Evolutionary conservation across 1,284 basidiomycete genomes (phyloP).

Genomic region (Bondarzewia mesenterica): DNA sequence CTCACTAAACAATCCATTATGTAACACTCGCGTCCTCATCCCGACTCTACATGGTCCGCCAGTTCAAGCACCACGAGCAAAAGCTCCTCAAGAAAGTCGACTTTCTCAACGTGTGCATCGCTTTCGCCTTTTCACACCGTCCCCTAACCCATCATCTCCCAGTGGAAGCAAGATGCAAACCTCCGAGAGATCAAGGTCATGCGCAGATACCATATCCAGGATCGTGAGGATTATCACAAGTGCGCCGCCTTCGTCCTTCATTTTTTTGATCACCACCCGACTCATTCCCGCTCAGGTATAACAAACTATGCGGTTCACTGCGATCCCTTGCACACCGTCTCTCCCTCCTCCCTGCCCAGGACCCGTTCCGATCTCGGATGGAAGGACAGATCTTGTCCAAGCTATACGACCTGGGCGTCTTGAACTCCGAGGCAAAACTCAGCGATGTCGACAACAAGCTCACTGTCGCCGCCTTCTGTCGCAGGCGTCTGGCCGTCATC

Average conservation of each 20-base stretch:
- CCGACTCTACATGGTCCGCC: conserved; percentile 60
- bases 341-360: conserved; percentile 82
- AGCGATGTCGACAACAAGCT: conserved; percentile 93
- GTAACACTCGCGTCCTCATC: conserved; percentile 9
- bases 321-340: conserved; percentile 84
- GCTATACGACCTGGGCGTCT: conserved; percentile 95
- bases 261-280: conserved; percentile 8
- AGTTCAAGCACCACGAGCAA: conserved; percentile 92
- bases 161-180: conserved; percentile 98
- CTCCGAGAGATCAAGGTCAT: conserved; percentile 92
- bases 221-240: conserved; percentile 96
- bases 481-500: conserved; percentile 86
- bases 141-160: conserved; percentile 11
- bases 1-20: conserved; percentile 3
- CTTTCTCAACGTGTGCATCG: conserved; percentile 69
- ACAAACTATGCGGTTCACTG: conserved; percentile 88
- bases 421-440: conserved; percentile 75
- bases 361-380: conserved; percentile 83
- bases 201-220: conserved; percentile 91
- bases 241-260: conserved; percentile 24
- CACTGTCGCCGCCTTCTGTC: conserved; percentile 91
- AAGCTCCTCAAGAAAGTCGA: conserved; percentile 94
- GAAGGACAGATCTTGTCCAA: conserved; percentile 88
- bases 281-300: conserved; percentile 57
- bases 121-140: neutral